Conservation (phyloP, 2,329 filamentous ascomycete species). For the Talaromyces sp. region DNA sequence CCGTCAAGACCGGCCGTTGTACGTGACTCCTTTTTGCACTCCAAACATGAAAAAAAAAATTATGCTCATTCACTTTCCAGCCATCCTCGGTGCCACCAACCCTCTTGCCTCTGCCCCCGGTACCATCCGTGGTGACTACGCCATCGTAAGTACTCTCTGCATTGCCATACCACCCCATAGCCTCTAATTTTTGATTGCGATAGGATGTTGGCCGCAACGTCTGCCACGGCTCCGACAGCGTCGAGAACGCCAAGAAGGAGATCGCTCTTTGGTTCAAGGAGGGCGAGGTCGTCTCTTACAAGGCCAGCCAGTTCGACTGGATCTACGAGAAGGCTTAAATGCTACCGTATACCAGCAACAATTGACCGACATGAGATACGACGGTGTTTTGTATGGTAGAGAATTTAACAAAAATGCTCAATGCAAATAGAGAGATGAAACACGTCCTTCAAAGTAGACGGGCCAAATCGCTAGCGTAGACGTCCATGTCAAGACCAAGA, state of each 20-base stretch:
- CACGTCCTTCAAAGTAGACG: not conserved
- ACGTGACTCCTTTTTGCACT: constrained; percentile 36
- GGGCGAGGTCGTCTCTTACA: constrained; percentile 79
- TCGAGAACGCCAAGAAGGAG: constrained; percentile 99
- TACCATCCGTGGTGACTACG: constrained; percentile 95
- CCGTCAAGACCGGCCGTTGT: constrained; percentile 96
- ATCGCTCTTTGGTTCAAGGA: constrained; percentile 97
- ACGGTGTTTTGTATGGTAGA: constrained; percentile 7
- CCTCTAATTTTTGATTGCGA: constrained; percentile 13
- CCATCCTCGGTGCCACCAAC: constrained; percentile 98
- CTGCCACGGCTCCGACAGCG: constrained; percentile 98
- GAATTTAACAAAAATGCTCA: constrained; percentile 3
- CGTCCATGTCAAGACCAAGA: not conserved
- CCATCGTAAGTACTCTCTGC: constrained; percentile 53
- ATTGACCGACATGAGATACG: constrained; percentile 6
- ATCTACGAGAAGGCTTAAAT: constrained; percentile 82
- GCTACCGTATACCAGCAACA: constrained; percentile 2
- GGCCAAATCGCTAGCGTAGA: not conserved
- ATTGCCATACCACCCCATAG: not conserved
- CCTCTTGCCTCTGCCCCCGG: constrained; percentile 88
- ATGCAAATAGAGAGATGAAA: constrained; percentile 12
- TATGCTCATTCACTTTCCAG: constrained; percentile 36
- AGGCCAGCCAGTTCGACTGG: constrained; percentile 82
- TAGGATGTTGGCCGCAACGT: constrained; percentile 91
- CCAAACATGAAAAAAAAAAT: constrained; percentile 7